A percentile compares a stretch with the other conserved stretches of the same genome.
Conservation (phyloP, 306 rosid species). For the Casuarina equisetifolia region DNA sequence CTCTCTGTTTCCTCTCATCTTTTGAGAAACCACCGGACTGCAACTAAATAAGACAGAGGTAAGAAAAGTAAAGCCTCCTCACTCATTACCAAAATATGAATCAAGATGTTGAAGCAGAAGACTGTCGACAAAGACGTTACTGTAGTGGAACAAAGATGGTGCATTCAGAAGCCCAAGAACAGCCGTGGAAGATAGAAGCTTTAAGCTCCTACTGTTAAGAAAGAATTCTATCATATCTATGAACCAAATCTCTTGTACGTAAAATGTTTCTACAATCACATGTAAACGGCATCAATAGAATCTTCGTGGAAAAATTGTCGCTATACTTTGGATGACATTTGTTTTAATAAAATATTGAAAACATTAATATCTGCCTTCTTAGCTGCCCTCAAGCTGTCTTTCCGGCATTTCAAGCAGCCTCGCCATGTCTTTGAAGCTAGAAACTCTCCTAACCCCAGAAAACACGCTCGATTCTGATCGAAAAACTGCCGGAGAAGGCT, state of each 20-base stretch:
- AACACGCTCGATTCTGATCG: background rate
- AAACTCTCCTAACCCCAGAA: background rate
- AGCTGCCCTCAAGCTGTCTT: background rate
- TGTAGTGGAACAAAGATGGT: background rate
- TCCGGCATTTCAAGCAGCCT: conserved; percentile 4
- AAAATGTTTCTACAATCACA: too few species aligned
- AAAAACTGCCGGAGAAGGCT: background rate
- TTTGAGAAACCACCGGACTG: background rate
- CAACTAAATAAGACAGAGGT: background rate
- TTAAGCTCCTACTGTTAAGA: too few species aligned
- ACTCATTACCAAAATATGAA: background rate
- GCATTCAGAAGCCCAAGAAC: background rate
- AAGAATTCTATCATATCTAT: too few species aligned
- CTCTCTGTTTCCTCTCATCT: background rate
- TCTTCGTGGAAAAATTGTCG: too few species aligned
- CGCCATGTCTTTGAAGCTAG: background rate
- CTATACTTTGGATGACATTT: too few species aligned
- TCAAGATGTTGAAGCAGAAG: background rate
- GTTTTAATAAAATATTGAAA: too few species aligned
- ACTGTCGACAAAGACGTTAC: background rate
- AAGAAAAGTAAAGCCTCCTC: background rate
- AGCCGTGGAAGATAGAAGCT: background rate
- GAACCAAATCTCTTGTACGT: too few species aligned
- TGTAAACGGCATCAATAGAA: too few species aligned
- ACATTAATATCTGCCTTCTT: conserved; percentile 27